Conservation (phyloP, 495 filamentous ascomycete genomes). For the Aspergillus funiculosus region DNA sequence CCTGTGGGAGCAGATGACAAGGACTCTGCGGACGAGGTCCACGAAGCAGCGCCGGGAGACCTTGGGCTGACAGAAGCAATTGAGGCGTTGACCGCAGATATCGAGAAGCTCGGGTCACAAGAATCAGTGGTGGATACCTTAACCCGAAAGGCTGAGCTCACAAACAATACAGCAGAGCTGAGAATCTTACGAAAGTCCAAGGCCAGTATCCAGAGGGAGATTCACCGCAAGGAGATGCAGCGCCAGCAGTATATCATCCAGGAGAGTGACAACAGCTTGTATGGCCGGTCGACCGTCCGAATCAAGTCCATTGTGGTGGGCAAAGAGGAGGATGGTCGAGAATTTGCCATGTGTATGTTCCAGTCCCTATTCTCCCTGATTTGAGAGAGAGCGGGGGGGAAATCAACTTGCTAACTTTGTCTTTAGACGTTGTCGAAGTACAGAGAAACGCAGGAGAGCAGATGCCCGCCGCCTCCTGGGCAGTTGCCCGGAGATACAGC, state of each 20-base stretch:
- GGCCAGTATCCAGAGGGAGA: slow-evolving; percentile 84
- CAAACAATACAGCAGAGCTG: slow-evolving; percentile 90
- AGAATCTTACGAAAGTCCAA: slow-evolving; percentile 92
- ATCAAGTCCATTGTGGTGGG: slow-evolving; percentile 92
- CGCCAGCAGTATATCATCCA: slow-evolving; percentile 95
- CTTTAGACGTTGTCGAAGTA: slow-evolving; percentile 76
- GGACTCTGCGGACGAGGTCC: slow-evolving; percentile 73
- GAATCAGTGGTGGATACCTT: slow-evolving; percentile 88
- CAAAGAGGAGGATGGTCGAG: slow-evolving; percentile 84
- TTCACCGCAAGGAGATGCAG: slow-evolving; percentile 90
- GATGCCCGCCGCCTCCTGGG: slow-evolving; percentile 80
- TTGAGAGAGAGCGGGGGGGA: too few species aligned
- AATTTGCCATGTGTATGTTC: slow-evolving; percentile 75
- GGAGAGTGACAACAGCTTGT: slow-evolving; percentile 95
- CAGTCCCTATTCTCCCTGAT: neutral
- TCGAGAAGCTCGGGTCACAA: slow-evolving; percentile 82
- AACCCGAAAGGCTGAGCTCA: slow-evolving; percentile 89
- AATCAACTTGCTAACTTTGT: slow-evolving; percentile 8
- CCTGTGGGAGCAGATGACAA: slow-evolving; percentile 53
- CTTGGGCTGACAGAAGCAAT: slow-evolving; percentile 92
- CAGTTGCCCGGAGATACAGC: slow-evolving; percentile 78
- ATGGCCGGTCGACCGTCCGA: slow-evolving; percentile 78
- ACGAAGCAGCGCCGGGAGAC: slow-evolving; percentile 93
- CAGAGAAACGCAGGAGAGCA: slow-evolving; percentile 81
- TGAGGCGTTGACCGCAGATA: slow-evolving; percentile 72